A percentile compares a stretch with the other conserved stretches of the same genome.
Conservation (phyloP, 345 rosid species). For the Melaleuca alternifolia region DNA sequence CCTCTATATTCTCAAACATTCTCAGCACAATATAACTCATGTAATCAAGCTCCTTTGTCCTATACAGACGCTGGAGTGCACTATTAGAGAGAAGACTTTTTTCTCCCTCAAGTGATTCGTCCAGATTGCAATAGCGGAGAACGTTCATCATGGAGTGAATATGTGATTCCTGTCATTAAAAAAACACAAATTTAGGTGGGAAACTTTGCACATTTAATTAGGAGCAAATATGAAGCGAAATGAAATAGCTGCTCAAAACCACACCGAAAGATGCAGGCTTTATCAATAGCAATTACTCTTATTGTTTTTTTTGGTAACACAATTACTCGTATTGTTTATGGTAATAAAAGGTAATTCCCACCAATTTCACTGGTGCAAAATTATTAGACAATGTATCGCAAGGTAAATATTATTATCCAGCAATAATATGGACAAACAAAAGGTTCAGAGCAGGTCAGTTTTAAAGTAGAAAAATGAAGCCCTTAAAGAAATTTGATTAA, state of each 20-base stretch:
- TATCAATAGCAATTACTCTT: neutral
- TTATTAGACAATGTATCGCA: neutral
- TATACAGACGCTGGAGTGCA: slow-evolving; percentile 73
- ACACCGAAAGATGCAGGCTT: neutral
- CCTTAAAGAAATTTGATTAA: neutral
- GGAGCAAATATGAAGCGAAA: neutral
- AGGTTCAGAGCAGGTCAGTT: neutral
- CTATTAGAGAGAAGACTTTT: slow-evolving; percentile 68
- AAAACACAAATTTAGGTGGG: neutral
- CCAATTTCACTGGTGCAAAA: neutral
- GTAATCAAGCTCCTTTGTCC: slow-evolving; percentile 96
- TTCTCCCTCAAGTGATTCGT: slow-evolving; percentile 94
- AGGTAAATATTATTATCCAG: neutral
- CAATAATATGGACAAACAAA: neutral
- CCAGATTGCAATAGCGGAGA: slow-evolving; percentile 90
- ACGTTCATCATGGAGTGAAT: slow-evolving; percentile 96
- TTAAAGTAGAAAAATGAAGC: neutral
- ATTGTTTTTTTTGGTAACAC: no score
- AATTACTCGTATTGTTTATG: neutral
- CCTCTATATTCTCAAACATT: slow-evolving; percentile 93
- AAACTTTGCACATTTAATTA: neutral
- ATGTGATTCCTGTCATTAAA: slow-evolving; percentile 73
- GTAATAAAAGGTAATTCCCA: neutral
- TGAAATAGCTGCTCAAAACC: neutral
- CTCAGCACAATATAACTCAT: slow-evolving; percentile 95